phyloP scores from a whole-genome alignment of 1,284 basidiomycete species.

The Vanrija sp. region DNA sequence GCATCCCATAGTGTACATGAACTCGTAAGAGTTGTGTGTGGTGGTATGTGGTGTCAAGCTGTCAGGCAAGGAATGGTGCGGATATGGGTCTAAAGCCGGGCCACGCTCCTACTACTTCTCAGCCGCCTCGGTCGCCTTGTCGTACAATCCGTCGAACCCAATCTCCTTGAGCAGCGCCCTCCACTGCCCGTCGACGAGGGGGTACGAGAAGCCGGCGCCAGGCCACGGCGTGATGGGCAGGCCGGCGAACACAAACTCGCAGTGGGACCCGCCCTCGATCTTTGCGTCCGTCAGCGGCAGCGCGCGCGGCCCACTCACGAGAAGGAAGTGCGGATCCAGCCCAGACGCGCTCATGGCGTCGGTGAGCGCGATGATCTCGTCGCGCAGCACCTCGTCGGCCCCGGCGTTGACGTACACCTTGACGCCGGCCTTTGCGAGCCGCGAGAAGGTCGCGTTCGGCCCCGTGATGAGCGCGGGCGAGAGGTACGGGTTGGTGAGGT shows the following conservation, averaged over 20 bases:
- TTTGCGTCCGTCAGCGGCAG: neutral
- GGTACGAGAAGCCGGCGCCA: constrained; percentile 12
- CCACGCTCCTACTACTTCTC: too few relatives aligned
- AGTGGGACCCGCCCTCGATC: constrained; percentile 8
- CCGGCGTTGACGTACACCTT: constrained; percentile 11
- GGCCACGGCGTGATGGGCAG: constrained; percentile 4
- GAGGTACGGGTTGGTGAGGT: constrained; percentile 7
- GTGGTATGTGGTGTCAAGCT: too few relatives aligned
- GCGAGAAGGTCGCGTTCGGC: constrained; percentile 5
- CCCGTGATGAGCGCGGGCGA: constrained; percentile 6
- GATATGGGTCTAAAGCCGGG: too few relatives aligned
- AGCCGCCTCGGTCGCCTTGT: too few relatives aligned
- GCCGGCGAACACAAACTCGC: constrained; percentile 10
- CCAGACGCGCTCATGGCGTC: constrained; percentile 3
- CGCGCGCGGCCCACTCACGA: neutral
- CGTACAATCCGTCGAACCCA: too few relatives aligned
- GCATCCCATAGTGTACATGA: too few relatives aligned
- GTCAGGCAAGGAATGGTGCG: too few relatives aligned
- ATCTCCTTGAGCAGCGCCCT: too few relatives aligned
- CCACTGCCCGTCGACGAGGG: neutral
- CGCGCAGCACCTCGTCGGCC: constrained; percentile 8
- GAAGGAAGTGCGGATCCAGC: constrained; percentile 4
- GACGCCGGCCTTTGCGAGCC: constrained; percentile 7
- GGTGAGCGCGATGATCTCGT: constrained; percentile 3
- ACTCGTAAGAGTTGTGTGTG: too few relatives aligned